A percentile compares a stretch with the other conserved stretches of the same genome.
Evolutionary conservation across 169 alveolate genomes (phyloP).

Genomic region (Toxoplasma gondii): DNA sequence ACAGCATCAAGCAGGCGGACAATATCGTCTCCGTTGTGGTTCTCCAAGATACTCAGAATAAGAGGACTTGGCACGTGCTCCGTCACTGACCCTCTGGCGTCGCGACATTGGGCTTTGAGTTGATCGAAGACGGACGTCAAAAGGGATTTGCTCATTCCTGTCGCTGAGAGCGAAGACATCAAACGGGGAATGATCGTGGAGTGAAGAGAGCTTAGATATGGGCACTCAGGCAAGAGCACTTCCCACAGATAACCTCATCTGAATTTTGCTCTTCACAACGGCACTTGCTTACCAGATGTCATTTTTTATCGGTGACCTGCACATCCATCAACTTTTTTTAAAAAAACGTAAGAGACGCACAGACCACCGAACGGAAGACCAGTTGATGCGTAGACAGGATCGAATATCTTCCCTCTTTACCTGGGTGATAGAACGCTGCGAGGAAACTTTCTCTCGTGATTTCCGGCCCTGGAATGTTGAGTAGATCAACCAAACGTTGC

Average conservation of each 20-base stretch:
- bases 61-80: constrained; percentile 3
- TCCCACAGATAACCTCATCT: not conserved
- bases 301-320: too few relatives aligned
- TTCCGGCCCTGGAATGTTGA: constrained; percentile 41
- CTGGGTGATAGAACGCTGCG: not conserved
- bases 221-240: not conserved
- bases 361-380: too few relatives aligned
- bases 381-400: too few relatives aligned
- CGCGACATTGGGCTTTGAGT: not conserved
- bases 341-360: too few relatives aligned
- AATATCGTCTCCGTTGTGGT: not conserved
- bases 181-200: not conserved
- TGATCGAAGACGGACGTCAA: constrained; percentile 7
- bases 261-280: not conserved
- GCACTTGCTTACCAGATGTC: too few relatives aligned
- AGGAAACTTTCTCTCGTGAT: not conserved
- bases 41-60: not conserved
- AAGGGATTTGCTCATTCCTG: not conserved
- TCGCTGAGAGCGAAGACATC: not conserved
- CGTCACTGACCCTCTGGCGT: not conserved
- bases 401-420: not conserved
- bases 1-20: not conserved
- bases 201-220: too few relatives aligned
- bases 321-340: too few relatives aligned
- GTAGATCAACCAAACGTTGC: constrained; percentile 34